phyloP scores from a whole-genome alignment of 2,329 filamentous ascomycete genomes.

The Arthroderma uncinatum region DNA sequence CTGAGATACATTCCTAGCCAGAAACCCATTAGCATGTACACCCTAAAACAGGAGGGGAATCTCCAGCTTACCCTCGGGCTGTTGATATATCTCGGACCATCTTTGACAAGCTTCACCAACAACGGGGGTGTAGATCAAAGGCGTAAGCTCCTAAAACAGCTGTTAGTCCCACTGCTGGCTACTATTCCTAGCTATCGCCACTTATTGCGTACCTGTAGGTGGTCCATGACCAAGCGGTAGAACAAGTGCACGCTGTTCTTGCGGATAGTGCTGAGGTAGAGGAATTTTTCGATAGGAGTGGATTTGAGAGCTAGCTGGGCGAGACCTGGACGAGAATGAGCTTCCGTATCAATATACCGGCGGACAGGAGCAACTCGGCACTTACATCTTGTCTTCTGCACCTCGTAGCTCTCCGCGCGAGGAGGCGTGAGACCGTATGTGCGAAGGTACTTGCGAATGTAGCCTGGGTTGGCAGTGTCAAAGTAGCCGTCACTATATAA shows the following conservation, averaged over 20 bases:
- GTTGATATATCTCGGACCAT: constrained; percentile 92
- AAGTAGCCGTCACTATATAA: constrained; percentile 33
- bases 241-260: constrained; percentile 44
- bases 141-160: constrained; percentile 33
- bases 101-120: constrained; percentile 91
- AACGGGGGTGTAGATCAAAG: constrained; percentile 41
- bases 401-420: constrained; percentile 39
- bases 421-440: constrained; percentile 42
- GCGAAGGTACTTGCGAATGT: constrained; percentile 42
- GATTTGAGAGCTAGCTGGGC: constrained; percentile 38
- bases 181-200: neutral
- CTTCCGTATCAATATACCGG: neutral
- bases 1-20: constrained; percentile 69
- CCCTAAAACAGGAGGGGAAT: neutral
- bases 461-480: constrained; percentile 40
- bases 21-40: neutral
- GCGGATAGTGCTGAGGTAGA: constrained; percentile 40
- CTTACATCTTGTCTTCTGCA: constrained; percentile 39
- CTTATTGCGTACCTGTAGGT: constrained; percentile 30
- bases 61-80: constrained; percentile 61
- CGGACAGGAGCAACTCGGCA: neutral
- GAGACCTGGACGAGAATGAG: constrained; percentile 23
- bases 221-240: constrained; percentile 40
- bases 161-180: neutral
- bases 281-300: constrained; percentile 40